These are phyloP conservation scores for Pseudogymnoascus sp. DNA, from an alignment of 2,329 filamentous ascomycete species.

Conservation along the genomic window DNA sequence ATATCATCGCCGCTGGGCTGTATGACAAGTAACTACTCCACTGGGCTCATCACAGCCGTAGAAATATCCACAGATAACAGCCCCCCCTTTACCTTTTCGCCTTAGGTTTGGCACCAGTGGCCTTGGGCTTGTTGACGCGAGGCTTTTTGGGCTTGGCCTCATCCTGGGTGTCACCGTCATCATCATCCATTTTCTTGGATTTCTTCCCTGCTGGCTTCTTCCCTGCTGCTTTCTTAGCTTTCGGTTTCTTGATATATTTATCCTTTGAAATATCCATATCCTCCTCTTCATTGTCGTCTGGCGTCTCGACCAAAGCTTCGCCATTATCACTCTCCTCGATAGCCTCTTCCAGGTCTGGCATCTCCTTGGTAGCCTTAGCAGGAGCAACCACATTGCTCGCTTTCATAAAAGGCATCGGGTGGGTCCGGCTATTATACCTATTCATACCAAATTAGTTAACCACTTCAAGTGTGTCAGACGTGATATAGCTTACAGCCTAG, in stretches of 20 bases:
- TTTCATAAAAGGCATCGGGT: slow-evolving; percentile 95
- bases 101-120: slow-evolving; percentile 20
- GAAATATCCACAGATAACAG: background rate
- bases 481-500: slow-evolving; percentile 59
- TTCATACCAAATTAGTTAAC: background rate
- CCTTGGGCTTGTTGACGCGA: slow-evolving; percentile 17
- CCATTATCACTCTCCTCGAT: slow-evolving; percentile 84
- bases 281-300: slow-evolving; percentile 61
- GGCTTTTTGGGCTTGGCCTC: slow-evolving; percentile 16
- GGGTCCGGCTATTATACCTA: slow-evolving; percentile 77
- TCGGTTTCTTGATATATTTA: slow-evolving; percentile 91
- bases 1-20: background rate
- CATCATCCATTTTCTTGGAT: slow-evolving; percentile 17
- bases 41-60: background rate
- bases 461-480: background rate
- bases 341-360: slow-evolving; percentile 91
- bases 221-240: slow-evolving; percentile 52
- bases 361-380: slow-evolving; percentile 63
- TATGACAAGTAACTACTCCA: background rate
- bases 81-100: slow-evolving; percentile 18
- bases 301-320: slow-evolving; percentile 47
- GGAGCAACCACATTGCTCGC: slow-evolving; percentile 67
- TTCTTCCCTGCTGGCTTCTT: slow-evolving; percentile 43
- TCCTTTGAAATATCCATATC: slow-evolving; percentile 85
- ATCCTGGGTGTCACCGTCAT: slow-evolving; percentile 21